Conservation (phyloP, 768 basidiomycete genomes). For the Mycena latifolia region DNA sequence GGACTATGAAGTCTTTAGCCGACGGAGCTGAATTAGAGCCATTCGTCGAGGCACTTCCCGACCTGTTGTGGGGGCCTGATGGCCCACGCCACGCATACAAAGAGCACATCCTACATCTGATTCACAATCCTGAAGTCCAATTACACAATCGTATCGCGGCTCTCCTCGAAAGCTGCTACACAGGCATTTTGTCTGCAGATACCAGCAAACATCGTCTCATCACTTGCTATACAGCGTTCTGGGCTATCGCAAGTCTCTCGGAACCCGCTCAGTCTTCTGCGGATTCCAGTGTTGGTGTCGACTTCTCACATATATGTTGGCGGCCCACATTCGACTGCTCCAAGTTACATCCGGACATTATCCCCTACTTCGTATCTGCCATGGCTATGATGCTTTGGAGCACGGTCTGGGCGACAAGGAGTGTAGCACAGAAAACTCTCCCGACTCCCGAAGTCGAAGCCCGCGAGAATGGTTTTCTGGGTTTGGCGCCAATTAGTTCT, state of each 20-base stretch:
- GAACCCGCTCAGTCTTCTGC: not conserved
- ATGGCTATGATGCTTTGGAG: not conserved
- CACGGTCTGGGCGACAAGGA: not conserved
- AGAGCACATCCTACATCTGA: constrained; percentile 4
- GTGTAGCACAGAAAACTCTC: not conserved
- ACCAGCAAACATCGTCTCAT: not conserved
- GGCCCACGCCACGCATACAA: constrained; percentile 10
- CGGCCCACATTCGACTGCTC: not conserved
- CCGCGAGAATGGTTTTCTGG: not conserved
- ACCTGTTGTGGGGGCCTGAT: constrained; percentile 15
- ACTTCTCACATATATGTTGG: not conserved
- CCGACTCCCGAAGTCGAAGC: not conserved
- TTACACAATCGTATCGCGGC: not conserved
- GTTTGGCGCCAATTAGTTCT: not conserved
- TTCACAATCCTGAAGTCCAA: not conserved
- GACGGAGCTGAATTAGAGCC: constrained; percentile 23
- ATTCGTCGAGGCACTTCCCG: constrained; percentile 23
- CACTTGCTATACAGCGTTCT: constrained; percentile 9
- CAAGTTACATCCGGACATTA: not conserved
- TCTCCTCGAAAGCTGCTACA: constrained; percentile 8
- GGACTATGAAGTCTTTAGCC: constrained; percentile 24
- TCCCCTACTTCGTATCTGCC: not conserved
- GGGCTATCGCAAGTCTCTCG: constrained; percentile 8
- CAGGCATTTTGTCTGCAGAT: not conserved
- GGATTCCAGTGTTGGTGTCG: not conserved